Conservation (phyloP, 345 rosid species). For the Eucalyptus decipiens region DNA sequence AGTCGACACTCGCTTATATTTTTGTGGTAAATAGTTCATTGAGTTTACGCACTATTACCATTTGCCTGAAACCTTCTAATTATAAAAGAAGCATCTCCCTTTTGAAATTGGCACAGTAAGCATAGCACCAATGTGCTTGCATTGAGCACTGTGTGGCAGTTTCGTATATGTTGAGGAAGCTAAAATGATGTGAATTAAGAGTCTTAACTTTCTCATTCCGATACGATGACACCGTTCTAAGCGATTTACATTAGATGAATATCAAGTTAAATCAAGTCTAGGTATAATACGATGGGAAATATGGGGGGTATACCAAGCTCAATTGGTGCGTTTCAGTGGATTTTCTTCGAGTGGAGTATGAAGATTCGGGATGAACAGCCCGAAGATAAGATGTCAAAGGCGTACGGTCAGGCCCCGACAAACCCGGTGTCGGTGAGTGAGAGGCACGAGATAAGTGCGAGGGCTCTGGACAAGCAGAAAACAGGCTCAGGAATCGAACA, state of each 20-base stretch:
- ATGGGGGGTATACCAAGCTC: background rate
- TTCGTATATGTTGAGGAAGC: background rate
- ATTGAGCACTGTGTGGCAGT: background rate
- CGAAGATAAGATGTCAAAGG: background rate
- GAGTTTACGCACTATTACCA: background rate
- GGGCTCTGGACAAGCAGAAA: background rate
- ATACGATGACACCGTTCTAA: background rate
- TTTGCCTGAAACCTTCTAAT: background rate
- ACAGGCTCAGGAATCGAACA: background rate
- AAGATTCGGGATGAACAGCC: background rate
- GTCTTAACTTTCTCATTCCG: background rate
- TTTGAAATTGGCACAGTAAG: background rate
- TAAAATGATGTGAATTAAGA: background rate
- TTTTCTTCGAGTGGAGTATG: background rate
- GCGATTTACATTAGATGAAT: background rate
- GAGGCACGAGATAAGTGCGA: background rate
- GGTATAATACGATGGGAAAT: background rate
- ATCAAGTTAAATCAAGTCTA: background rate
- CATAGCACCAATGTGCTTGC: background rate
- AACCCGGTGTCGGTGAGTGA: background rate
- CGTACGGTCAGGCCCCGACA: background rate
- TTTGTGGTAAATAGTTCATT: background rate
- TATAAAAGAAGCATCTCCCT: background rate
- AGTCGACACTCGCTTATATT: background rate
- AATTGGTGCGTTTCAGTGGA: background rate